Conservation (phyloP, 2,329 filamentous ascomycete species). For the Pseudodiploospora longispora region DNA sequence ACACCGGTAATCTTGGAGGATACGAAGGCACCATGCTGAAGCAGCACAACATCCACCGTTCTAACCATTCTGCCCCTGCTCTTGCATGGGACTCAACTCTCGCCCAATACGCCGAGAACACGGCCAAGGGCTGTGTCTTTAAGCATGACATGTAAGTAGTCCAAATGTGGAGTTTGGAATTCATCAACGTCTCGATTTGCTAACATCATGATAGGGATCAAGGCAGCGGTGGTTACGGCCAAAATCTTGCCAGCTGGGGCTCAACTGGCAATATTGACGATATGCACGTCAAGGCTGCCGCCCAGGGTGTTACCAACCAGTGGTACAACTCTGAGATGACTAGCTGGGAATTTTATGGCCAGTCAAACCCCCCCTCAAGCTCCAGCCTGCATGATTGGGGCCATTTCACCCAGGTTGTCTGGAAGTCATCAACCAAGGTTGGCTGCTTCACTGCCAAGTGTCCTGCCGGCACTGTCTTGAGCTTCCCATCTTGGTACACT, state of each 20-base stretch:
- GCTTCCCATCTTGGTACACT: slow-evolving; percentile 59
- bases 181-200: slow-evolving; percentile 5
- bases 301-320: slow-evolving; percentile 64
- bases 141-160: slow-evolving; percentile 66
- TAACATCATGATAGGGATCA: slow-evolving; percentile 38
- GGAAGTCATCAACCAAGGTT: slow-evolving; percentile 29
- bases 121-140: slow-evolving; percentile 63
- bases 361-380: slow-evolving; percentile 48
- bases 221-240: slow-evolving; percentile 65
- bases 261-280: slow-evolving; percentile 28
- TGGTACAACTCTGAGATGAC: slow-evolving; percentile 82
- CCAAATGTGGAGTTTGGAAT: not conserved
- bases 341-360: slow-evolving; percentile 52
- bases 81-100: slow-evolving; percentile 60
- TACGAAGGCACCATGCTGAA: slow-evolving; percentile 42
- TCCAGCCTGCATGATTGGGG: slow-evolving; percentile 58
- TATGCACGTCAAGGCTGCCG: slow-evolving; percentile 45
- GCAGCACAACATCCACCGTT: slow-evolving; percentile 80
- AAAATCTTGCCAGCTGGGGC: slow-evolving; percentile 75
- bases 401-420: slow-evolving; percentile 37
- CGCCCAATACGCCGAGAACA: slow-evolving; percentile 53
- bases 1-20: slow-evolving; percentile 10
- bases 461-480: slow-evolving; percentile 36
- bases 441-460: slow-evolving; percentile 65
- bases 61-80: slow-evolving; percentile 64